These are phyloP conservation scores for Piper betle DNA, from an alignment of 164 flowering plant genomes.

Conservation along the genomic window DNA sequence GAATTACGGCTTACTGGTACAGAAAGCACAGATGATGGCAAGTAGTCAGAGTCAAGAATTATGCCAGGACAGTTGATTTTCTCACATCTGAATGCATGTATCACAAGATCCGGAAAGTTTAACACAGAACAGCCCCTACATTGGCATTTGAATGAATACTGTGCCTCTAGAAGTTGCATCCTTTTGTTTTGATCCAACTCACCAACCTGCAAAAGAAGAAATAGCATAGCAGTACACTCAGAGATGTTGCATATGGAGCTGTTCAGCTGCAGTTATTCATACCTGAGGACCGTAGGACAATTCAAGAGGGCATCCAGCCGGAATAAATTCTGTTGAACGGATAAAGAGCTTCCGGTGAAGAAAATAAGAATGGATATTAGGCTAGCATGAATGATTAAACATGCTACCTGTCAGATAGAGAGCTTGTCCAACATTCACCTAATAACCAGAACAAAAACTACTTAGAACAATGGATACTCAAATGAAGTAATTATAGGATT, in stretches of 20 bases:
- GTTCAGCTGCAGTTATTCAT: slow-evolving; percentile 1
- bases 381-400: slow-evolving; percentile 88
- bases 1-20: slow-evolving; percentile 24
- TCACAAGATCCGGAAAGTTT: slow-evolving; percentile 61
- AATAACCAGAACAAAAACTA: slow-evolving; percentile 6
- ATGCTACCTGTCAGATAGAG: slow-evolving; percentile 64
- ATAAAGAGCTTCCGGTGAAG: slow-evolving; percentile 59
- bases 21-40: slow-evolving; percentile 11
- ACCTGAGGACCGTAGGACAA: slow-evolving; percentile 96
- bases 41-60: slow-evolving; percentile 28
- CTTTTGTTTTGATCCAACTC: slow-evolving; percentile 53
- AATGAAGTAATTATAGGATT: too few species aligned
- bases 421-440: slow-evolving; percentile 90
- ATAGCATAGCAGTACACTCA: background rate
- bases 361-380: slow-evolving; percentile 80
- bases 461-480: background rate
- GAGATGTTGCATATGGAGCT: background rate
- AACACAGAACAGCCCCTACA: slow-evolving; percentile 59
- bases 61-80: slow-evolving; percentile 52
- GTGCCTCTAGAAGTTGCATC: slow-evolving; percentile 40
- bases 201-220: slow-evolving; percentile 52
- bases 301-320: slow-evolving; percentile 50
- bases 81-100: slow-evolving; percentile 51
- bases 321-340: slow-evolving; percentile 51
- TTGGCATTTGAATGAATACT: slow-evolving; percentile 59